Evolutionary conservation across 805 yeast species (phyloP).

Genomic region (Candida dendrica): DNA sequence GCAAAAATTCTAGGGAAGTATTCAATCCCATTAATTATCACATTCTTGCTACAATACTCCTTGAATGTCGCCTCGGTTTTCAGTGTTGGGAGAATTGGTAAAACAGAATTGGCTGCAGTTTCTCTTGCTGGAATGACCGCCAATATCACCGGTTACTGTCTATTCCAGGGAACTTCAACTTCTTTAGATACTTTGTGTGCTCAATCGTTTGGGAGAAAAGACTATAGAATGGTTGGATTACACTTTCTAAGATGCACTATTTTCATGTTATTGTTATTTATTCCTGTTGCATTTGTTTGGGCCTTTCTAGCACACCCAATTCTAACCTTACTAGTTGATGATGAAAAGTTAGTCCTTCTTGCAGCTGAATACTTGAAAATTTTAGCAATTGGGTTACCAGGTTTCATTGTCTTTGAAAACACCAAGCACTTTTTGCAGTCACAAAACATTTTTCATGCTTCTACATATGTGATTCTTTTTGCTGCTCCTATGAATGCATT

Average conservation of each 20-base stretch:
- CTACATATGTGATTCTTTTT: conserved; percentile 59
- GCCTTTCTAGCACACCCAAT: conserved; percentile 44
- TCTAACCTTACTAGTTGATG: conserved; percentile 37
- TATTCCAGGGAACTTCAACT: conserved; percentile 73
- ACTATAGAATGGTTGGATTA: conserved; percentile 58
- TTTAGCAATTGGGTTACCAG: conserved; percentile 63
- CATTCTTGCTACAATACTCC: conserved; percentile 66
- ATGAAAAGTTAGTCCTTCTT: conserved; percentile 35
- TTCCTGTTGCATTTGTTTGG: conserved; percentile 60
- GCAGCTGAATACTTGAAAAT: conserved; percentile 55
- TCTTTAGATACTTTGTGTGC: conserved; percentile 73
- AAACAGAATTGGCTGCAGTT: conserved; percentile 66
- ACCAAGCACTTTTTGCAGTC: conserved; percentile 69
- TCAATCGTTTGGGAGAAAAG: conserved; percentile 68
- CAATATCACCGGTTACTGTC: conserved; percentile 66
- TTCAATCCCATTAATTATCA: conserved; percentile 58
- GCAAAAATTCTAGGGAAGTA: conserved; percentile 31
- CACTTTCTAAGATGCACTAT: conserved; percentile 62
- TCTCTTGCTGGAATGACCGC: conserved; percentile 74
- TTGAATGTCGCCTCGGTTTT: conserved; percentile 71
- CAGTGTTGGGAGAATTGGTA: conserved; percentile 69
- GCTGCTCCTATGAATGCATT: conserved; percentile 73
- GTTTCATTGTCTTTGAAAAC: conserved; percentile 61
- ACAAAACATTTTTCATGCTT: conserved; percentile 75
- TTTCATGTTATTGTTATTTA: conserved; percentile 43